Percentiles rank a stretch among this genome's conserved stretches.
Conservation (phyloP, 2,329 filamentous ascomycete species). For the Macrophomina phaseolina region DNA sequence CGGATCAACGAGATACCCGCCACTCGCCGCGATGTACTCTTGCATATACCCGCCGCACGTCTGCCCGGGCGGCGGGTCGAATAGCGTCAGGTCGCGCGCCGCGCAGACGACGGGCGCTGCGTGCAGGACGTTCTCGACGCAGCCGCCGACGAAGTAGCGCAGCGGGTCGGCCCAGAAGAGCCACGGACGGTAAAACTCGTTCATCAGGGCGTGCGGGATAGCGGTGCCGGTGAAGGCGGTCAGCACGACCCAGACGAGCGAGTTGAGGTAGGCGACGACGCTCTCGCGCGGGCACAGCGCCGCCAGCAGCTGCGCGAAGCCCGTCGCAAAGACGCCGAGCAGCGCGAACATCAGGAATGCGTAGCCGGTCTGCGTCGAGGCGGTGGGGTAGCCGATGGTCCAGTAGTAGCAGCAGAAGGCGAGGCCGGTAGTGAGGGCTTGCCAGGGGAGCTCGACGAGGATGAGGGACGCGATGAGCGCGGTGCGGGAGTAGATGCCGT, state of each 20-base stretch:
- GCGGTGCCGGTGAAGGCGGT: slow-evolving; percentile 77
- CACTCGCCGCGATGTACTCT: slow-evolving; percentile 59
- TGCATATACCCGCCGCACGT: slow-evolving; percentile 66
- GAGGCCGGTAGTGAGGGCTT: slow-evolving; percentile 66
- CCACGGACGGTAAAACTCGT: slow-evolving; percentile 66
- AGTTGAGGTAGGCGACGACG: slow-evolving; percentile 70
- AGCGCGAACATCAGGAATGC: slow-evolving; percentile 65
- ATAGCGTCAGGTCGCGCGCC: slow-evolving; percentile 63
- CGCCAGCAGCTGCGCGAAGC: slow-evolving; percentile 71
- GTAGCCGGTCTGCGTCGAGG: slow-evolving; percentile 48
- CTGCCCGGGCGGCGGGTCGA: slow-evolving; percentile 62
- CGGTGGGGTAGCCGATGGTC: slow-evolving; percentile 35
- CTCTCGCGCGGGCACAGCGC: slow-evolving; percentile 69
- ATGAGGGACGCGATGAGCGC: slow-evolving; percentile 71
- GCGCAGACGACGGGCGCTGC: slow-evolving; percentile 62
- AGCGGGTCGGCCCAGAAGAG: slow-evolving; percentile 67
- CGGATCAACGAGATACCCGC: slow-evolving; percentile 63
- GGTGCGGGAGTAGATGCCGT: slow-evolving; percentile 80
- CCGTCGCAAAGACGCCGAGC: slow-evolving; percentile 69
- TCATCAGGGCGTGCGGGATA: slow-evolving; percentile 68
- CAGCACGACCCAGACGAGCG: slow-evolving; percentile 71
- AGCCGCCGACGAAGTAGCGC: slow-evolving; percentile 68
- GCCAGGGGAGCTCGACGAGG: slow-evolving; percentile 74
- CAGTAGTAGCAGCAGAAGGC: slow-evolving; percentile 64
- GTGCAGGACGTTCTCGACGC: slow-evolving; percentile 63